Base-by-base conservation (phyloP, 208 protist genomes). In the Trypanosoma melophagium region DNA sequence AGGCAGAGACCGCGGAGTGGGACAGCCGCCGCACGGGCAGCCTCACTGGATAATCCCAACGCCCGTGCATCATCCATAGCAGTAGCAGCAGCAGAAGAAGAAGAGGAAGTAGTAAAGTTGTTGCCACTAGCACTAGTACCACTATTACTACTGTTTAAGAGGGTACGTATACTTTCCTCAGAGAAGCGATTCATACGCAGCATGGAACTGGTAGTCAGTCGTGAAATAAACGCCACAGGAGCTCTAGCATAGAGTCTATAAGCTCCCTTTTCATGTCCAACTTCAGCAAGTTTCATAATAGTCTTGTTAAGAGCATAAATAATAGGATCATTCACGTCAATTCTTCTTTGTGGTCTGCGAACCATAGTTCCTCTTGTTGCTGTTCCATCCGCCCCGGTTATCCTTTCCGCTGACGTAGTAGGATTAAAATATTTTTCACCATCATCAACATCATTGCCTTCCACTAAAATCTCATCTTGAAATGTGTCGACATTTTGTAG, bases 231-330 rank as follows among this genome's bases (percentile, higher is more conserved):
- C 21, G 61, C 38, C 0, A 74, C 28, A 2, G 90, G 87, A 7
- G 75, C 24, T 56, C 77, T 82, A 16, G 86, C 79, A 76, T 91
- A 93, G 25, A 96, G 74, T 10, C 87, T 81, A 56, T 88, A 90
- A 38, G 90, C 84, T 17, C 83, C 61, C 21, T 75, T 83, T 41
- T 71, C 54, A 12, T 81, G 66, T 21, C 68, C 83, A n/a, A 79
- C 68, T 42, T 49, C 16, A 3, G 82, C 74, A 19, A 95, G 69
- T 61, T 88, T 89, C 21, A 38, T 47, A 2, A 90, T 81, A 5
- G 82, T 82, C 45, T 77, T 76, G 63, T 95, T 93, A 19, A 92
- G 58, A 8, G 87, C 87, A 66, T 93, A 93, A 38, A 95, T 69
- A 41, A 93, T 67, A 40, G 83, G 82, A 35, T 87, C 79, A 49